phyloP scores from a whole-genome alignment of 768 basidiomycete species.

The Lactarius quietus region DNA sequence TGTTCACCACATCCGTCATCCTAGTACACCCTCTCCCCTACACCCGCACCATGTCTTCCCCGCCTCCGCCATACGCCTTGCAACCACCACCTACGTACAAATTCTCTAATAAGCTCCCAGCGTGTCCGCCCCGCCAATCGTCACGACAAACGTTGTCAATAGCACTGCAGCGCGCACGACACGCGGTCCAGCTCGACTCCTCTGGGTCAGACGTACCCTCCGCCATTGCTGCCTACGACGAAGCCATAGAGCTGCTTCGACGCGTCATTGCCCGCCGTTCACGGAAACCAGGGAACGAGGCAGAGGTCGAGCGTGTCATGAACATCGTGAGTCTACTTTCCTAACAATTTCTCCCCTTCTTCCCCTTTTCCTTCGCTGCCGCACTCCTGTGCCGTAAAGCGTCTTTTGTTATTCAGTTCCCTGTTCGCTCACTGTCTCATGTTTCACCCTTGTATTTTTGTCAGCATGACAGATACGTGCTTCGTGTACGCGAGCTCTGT shows the following conservation, averaged over 20 bases:
- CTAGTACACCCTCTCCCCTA: neutral
- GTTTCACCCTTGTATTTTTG: neutral
- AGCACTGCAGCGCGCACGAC: constrained; percentile 12
- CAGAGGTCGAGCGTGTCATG: constrained; percentile 12
- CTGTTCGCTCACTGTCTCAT: neutral
- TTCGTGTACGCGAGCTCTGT: constrained; percentile 15
- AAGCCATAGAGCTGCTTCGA: constrained; percentile 40
- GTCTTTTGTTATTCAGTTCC: neutral
- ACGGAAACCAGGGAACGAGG: neutral
- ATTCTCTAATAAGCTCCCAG: neutral
- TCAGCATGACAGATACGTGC: constrained; percentile 13
- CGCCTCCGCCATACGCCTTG: constrained; percentile 2
- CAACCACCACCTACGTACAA: neutral
- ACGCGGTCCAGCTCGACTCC: constrained; percentile 10
- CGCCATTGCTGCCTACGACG: constrained; percentile 8
- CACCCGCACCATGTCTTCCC: neutral
- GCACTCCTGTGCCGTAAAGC: neutral
- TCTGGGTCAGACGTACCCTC: neutral
- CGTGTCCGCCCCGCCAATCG: neutral
- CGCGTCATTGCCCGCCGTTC: constrained; percentile 29
- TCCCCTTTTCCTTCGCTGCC: neutral
- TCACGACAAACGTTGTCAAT: constrained; percentile 8
- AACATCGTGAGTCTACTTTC: constrained; percentile 11
- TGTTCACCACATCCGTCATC: neutral
- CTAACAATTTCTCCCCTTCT: neutral